These are phyloP conservation scores for Fraxinus greggii DNA, from an alignment of 305 asterid genomes.

Conservation along the genomic window DNA sequence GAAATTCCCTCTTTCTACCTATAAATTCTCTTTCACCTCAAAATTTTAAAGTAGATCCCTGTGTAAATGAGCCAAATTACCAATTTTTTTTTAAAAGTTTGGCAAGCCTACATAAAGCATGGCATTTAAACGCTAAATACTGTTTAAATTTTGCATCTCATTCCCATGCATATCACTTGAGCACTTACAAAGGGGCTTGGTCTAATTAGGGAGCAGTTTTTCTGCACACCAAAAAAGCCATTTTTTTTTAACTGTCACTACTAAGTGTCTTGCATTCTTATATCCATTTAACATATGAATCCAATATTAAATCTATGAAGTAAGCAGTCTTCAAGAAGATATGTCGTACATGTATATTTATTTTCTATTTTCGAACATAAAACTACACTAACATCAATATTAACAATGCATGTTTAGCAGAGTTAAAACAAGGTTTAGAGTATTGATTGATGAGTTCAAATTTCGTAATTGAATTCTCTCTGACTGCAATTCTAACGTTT, in stretches of 20 bases:
- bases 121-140: not conserved
- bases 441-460: not conserved
- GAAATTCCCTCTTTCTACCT: not conserved
- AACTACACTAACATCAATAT: not conserved
- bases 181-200: not conserved
- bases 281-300: not conserved
- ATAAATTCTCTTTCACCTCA: conserved; percentile 6
- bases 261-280: not conserved
- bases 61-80: not conserved
- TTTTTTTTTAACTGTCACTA: not conserved
- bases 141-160: not conserved
- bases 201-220: not conserved
- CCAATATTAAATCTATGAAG: not conserved
- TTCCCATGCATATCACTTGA: not conserved
- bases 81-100: not conserved
- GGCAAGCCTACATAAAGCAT: not conserved
- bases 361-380: not conserved
- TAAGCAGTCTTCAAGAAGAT: not conserved
- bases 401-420: not conserved
- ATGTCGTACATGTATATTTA: not conserved
- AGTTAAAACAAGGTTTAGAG: not conserved
- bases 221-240: not conserved
- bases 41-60: not conserved
- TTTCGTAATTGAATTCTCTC: not conserved
- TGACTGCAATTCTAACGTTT: not conserved